These are phyloP conservation scores for Phlegmacium glaucopus DNA, from an alignment of 768 basidiomycete species.

Conservation along the genomic window DNA sequence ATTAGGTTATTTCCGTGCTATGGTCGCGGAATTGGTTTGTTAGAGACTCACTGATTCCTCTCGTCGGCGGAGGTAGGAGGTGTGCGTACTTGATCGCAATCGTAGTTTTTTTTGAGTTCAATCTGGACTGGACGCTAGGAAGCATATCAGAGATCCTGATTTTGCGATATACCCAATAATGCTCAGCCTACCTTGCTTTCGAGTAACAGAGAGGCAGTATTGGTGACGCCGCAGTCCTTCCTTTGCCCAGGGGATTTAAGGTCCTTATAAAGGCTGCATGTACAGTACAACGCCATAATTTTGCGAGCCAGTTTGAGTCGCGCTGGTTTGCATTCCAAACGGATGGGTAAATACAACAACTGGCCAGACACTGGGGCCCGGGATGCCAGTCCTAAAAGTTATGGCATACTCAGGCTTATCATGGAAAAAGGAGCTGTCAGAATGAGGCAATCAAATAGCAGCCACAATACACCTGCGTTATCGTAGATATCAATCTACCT, in stretches of 20 bases:
- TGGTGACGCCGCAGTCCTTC: not conserved
- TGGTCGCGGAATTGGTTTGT: slow-evolving; percentile 11
- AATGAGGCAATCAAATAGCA: not conserved
- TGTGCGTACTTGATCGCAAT: slow-evolving; percentile 31
- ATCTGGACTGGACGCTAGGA: slow-evolving; percentile 25
- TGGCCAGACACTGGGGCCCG: slow-evolving; percentile 4
- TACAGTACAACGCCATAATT: slow-evolving; percentile 9
- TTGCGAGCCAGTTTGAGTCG: slow-evolving; percentile 17
- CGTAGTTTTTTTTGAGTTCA: slow-evolving; percentile 32
- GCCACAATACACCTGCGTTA: not conserved
- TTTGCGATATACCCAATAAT: slow-evolving; percentile 9
- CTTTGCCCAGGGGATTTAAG: slow-evolving; percentile 9
- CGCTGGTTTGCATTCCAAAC: slow-evolving; percentile 23
- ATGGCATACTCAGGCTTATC: slow-evolving; percentile 16
- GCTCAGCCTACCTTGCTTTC: not conserved
- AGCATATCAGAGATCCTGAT: slow-evolving; percentile 27
- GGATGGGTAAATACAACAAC: slow-evolving; percentile 1
- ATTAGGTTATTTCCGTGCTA: slow-evolving; percentile 19
- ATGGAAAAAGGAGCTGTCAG: slow-evolving; percentile 3
- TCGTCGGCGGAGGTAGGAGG: slow-evolving; percentile 57
- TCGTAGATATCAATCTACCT: slow-evolving; percentile 13
- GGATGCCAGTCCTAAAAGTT: slow-evolving; percentile 3
- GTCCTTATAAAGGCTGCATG: slow-evolving; percentile 25
- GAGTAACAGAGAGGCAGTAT: no score
- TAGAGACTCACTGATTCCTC: slow-evolving; percentile 24